Base-by-base conservation (phyloP, 2,329 filamentous ascomycete species). In the Acrocalymma vagum region DNA sequence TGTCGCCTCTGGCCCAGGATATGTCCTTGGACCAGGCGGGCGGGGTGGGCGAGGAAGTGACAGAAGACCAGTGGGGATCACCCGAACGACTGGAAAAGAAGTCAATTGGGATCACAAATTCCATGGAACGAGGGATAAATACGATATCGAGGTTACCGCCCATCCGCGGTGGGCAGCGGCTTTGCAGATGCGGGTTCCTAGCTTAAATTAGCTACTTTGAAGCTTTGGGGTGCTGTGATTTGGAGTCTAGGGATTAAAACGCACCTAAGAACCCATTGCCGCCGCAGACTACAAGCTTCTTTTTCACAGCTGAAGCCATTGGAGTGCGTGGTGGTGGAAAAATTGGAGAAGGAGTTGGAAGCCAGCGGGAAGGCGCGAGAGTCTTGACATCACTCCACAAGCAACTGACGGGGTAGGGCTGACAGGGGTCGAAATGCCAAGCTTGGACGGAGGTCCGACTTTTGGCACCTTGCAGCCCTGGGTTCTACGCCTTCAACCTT, bases 101-200 rank as follows among this genome's bases (percentile, higher is more conserved):
- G 24, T 4, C 16, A 27, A 9, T 18, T 26, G 8, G 14, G 24
- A 14, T 16, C 23, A 20, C 33, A 30, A 39, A 24, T 11, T 2
- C n/a, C 9, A 29, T 32, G 30, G 34, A 15, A 51, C 37, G 43
- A 25, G 24, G 9, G 18, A 25, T 27, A 15, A 24, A 31, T 83
- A 92, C 90, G 91, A 95, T 61, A 99, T 85, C 5, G 92, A 96
- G 15, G 85, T 93, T 31, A 97, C 93, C 42, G 91, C 83, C 93
- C 93, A 97, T 39, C 91, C 90, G 65, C 91, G 80, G 29, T 85
- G 81, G 34, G 90, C 85, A 29, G 90, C 94, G 38, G 88, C 86
- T 76, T 90, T 94, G 77, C 94, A 97, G 74, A 99, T 96, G 40
- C 93, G 82, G 16, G 79, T 83, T 29, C 84, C 84, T 83, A 39